Percentiles rank a stretch among this genome's conserved stretches.
Conservation (phyloP, 345 rosid genomes). For the Brassica rapa region DNA sequence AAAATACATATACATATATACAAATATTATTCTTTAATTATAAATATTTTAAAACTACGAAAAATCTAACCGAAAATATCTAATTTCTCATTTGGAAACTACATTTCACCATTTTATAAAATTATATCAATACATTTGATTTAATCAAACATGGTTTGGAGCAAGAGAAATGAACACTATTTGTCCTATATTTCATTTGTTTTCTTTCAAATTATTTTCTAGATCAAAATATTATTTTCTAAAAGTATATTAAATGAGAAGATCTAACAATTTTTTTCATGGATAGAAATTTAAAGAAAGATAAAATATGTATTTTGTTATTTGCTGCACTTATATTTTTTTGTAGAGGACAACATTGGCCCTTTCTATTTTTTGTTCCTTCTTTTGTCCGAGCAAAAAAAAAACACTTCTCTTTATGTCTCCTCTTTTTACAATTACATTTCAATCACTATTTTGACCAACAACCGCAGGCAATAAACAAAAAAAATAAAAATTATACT, state of each 20-base stretch:
- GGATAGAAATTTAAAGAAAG: slow-evolving; percentile 18
- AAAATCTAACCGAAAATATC: too few relatives aligned
- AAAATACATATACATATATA: too few relatives aligned
- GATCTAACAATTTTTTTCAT: background rate
- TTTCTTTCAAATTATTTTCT: background rate
- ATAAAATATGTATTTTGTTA: slow-evolving; percentile 22
- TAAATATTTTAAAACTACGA: too few relatives aligned
- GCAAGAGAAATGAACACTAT: background rate
- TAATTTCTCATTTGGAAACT: background rate
- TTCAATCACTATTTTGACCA: slow-evolving; percentile 34
- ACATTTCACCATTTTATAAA: background rate
- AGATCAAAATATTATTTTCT: background rate
- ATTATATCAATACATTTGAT: too few relatives aligned
- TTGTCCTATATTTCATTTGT: background rate
- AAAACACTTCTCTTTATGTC: slow-evolving; percentile 36
- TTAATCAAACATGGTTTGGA: too few relatives aligned
- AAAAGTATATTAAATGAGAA: background rate
- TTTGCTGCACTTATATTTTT: slow-evolving; percentile 29
- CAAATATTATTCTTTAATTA: too few relatives aligned
- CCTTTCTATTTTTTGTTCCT: slow-evolving; percentile 40
- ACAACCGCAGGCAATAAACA: background rate
- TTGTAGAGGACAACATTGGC: slow-evolving; percentile 38
- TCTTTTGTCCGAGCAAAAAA: slow-evolving; percentile 33
- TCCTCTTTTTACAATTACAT: slow-evolving; percentile 20
- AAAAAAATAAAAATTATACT: background rate